These are phyloP conservation scores for Chamaenerion angustifolium DNA, from an alignment of 345 rosid genomes.

Conservation along the genomic window DNA sequence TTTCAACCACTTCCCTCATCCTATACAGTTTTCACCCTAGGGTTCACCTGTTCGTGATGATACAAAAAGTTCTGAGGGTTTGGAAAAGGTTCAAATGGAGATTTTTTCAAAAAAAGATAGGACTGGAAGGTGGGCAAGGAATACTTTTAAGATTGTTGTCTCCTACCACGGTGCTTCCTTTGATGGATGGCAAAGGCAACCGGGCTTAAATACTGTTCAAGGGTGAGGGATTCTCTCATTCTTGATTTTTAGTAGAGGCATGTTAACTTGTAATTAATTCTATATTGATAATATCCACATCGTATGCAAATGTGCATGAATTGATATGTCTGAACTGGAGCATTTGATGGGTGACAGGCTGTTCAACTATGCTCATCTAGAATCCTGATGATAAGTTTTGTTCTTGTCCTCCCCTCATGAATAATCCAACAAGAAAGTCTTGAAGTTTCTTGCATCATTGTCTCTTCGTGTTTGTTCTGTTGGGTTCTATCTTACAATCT, in stretches of 20 bases:
- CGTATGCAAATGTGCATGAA: too few relatives aligned
- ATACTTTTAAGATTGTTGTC: conserved; percentile 56
- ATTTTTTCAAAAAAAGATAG: conserved; percentile 22
- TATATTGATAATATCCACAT: too few relatives aligned
- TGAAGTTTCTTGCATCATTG: neutral
- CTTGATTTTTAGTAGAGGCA: neutral
- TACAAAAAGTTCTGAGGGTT: conserved; percentile 12
- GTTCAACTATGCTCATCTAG: too few relatives aligned
- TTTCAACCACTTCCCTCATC: conserved; percentile 1
- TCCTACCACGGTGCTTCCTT: conserved; percentile 76
- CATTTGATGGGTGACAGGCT: too few relatives aligned
- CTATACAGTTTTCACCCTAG: conserved; percentile 19
- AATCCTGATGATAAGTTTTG: neutral
- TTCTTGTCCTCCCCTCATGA: neutral
- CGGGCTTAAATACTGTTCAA: conserved; percentile 75
- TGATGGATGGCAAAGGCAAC: conserved; percentile 99
- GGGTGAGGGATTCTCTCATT: conserved; percentile 26
- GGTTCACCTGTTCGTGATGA: conserved; percentile 18
- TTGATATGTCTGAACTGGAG: too few relatives aligned
- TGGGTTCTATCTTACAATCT: neutral
- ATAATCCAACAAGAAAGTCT: neutral
- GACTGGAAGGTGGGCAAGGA: conserved; percentile 74
- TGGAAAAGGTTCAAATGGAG: conserved; percentile 14
- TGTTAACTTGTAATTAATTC: too few relatives aligned
- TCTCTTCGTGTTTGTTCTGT: neutral